Evolutionary conservation across 352 stramenopile genomes (phyloP), one percentile per base, ranked within the genome.

Genomic region (Globisporangium cystogenes): DNA sequence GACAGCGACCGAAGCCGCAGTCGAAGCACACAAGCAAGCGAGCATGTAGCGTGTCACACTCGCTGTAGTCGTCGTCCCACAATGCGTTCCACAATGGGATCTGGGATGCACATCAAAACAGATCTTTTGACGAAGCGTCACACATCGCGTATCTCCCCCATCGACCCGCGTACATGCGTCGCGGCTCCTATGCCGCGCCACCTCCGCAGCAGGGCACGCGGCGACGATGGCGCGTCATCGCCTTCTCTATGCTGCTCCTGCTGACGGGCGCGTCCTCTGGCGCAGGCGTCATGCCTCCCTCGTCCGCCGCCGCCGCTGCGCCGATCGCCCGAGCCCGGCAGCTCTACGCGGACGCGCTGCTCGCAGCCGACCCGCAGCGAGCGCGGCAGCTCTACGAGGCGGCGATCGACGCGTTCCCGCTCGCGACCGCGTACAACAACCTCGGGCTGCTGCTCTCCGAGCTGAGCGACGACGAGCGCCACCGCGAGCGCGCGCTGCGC

Each of bases 391-490:
- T 78, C 15, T 82, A 83, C 36, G 65, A 66, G 40, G 49, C 65
- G 12, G 70, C 74, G 11, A 88, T 93, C 40, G 52, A 68, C 5
- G 53, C 36, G 31, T 87, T 82, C 57, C 64, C 70, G 31, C 61
- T 90, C 23, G 63, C 72, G 5, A 64, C 57, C 6, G 71, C 82
- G n/a, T 87, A 86, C 62, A 93, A 93, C 57, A 93, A 95, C 62
- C 51, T 95, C 10, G 85, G 67, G 0, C 82, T 90, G 62, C 50
- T 92, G 23, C 27, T 88, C 8, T 69, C 65, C 18, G 51, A 75
- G 1, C n/a, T 23, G 3, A 48, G 58, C 1, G 36, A 50, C 5
- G 7, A 40, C 11, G 40, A 27, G 10, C 1, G 18, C 10, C 6
- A 49, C 68, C 51, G 40, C 29, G 46, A 53, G 69, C 7, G 60